These are phyloP conservation scores for Nosema muscidifuracis DNA, from an alignment of 371 early-diverging fungal species.

Conservation along the genomic window DNA sequence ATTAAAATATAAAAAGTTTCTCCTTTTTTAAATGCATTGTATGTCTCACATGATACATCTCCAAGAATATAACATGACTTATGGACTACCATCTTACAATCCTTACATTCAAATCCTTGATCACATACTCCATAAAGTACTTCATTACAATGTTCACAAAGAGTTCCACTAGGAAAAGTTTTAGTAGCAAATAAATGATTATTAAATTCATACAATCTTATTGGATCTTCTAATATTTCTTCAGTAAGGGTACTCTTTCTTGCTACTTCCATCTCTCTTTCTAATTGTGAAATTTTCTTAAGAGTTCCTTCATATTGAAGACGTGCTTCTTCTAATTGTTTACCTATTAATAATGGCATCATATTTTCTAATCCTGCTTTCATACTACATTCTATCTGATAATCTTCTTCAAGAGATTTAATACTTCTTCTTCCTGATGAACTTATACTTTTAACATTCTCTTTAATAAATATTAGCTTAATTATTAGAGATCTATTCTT, in stretches of 20 bases:
- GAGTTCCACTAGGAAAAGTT: constrained; percentile 43
- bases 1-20: constrained; percentile 48
- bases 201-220: constrained; percentile 55
- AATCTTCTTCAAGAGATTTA: constrained; percentile 46
- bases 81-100: constrained; percentile 60
- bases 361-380: constrained; percentile 57
- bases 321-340: constrained; percentile 40
- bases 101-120: constrained; percentile 59
- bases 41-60: constrained; percentile 59
- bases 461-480: constrained; percentile 54
- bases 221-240: constrained; percentile 7
- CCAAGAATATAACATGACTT: constrained; percentile 59
- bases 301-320: constrained; percentile 55
- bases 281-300: constrained; percentile 54
- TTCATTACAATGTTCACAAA: constrained; percentile 57
- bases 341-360: constrained; percentile 32
- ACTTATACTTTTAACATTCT: constrained; percentile 30
- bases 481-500: constrained; percentile 47
- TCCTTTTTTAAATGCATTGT: constrained; percentile 57
- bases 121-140: constrained; percentile 43
- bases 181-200: constrained; percentile 54
- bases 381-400: constrained; percentile 57
- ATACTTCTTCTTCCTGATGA: constrained; percentile 40
- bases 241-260: constrained; percentile 17
- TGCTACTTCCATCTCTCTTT: constrained; percentile 49